Base-by-base conservation (phyloP, 2,329 filamentous ascomycete species). In the Stemphylium vesicarium region DNA sequence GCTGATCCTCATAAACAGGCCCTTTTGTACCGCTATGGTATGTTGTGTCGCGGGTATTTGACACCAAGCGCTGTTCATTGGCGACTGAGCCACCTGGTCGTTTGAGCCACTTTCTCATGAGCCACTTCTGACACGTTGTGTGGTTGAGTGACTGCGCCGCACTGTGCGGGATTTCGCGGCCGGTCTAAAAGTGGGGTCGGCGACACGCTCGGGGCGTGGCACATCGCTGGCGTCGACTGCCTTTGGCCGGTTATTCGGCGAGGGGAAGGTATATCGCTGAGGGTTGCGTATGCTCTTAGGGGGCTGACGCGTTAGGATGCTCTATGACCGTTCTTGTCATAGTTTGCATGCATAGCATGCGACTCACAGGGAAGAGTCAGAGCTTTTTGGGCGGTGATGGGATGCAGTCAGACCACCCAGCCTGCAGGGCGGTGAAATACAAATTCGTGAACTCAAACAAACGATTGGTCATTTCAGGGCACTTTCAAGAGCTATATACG, bases 111-210 rank as follows among this genome's bases (percentile, higher is more conserved):
- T 29, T 22, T 31, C 11, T 24, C 40, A 35, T 51, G 46, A 41
- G 40, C 36, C 53, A 56, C 52, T 49, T 49, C 46, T 36, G 39
- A 44, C 39, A 55, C 46, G 38, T 33, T 29, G 45, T 36, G 55
- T 51, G 51, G 55, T 58, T 43, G 46, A 58, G 51, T 52, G 12
- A 55, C 56, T 58, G 56, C 56, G 56, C 46, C 52, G 47, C 52
- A 56, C 16, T n/a, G 22, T 29, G 48, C 48, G 26, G 46, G 36
- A 46, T 38, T 43, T 44, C 36, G 43, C 31, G 46, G 55, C 36
- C 15, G 20, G 37, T 29, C 36, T 20, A 37, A 51, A 36, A 42
- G 38, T 29, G 33, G 31, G 36, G 20, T 26, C 20, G 29, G 41
- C 42, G 41, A 42, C 20, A 39, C 41, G 47, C 53, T 47, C 26